These are phyloP conservation scores for Diversispora eburnea DNA, from an alignment of 192 early-diverging fungal genomes.

Conservation along the genomic window DNA sequence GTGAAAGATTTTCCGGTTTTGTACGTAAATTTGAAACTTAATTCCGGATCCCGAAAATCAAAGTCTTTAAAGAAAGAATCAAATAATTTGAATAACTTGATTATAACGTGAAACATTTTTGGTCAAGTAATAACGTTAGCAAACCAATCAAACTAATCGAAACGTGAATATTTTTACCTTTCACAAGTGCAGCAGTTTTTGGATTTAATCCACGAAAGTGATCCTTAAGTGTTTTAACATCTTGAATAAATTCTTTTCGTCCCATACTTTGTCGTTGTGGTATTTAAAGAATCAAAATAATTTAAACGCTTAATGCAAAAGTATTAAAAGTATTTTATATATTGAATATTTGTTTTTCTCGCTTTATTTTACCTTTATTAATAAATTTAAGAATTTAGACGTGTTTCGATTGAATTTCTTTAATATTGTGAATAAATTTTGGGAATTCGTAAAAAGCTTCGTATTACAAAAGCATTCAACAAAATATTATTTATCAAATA, in stretches of 20 bases:
- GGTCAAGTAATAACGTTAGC: not conserved
- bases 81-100: not conserved
- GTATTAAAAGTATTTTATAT: not conserved
- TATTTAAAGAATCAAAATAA: not conserved
- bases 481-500: too few relatives aligned
- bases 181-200: conserved; percentile 19
- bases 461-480: too few relatives aligned
- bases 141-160: not conserved
- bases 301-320: not conserved
- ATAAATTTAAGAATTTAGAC: too few relatives aligned
- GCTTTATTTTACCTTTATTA: too few relatives aligned
- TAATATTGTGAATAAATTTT: too few relatives aligned
- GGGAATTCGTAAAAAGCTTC: too few relatives aligned
- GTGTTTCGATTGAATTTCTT: too few relatives aligned
- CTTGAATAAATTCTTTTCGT: conserved; percentile 31
- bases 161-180: conserved; percentile 3
- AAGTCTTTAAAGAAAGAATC: conserved; percentile 18
- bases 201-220: conserved; percentile 26
- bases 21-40: conserved; percentile 26
- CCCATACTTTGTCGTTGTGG: conserved; percentile 20
- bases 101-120: not conserved
- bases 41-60: conserved; percentile 33
- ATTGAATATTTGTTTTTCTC: too few relatives aligned
- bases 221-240: conserved; percentile 29
- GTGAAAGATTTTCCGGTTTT: conserved; percentile 27